phyloP scores from a whole-genome alignment of 768 basidiomycete species.

The Xerocomellus intermedius region DNA sequence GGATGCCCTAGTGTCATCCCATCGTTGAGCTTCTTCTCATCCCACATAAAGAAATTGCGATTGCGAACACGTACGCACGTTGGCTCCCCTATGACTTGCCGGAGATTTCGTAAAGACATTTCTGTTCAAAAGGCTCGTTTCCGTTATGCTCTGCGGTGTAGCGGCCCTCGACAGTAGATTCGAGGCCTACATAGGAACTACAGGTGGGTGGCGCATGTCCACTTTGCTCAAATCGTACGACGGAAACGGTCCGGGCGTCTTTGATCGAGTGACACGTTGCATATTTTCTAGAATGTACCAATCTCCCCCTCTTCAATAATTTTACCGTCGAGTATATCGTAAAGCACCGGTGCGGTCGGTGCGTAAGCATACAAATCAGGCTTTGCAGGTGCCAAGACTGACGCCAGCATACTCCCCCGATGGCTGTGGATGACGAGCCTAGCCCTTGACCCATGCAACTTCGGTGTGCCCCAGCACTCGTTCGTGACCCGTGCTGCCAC shows the following conservation, averaged over 20 bases:
- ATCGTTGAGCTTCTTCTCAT: conserved; percentile 15
- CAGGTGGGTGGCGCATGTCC: conserved; percentile 27
- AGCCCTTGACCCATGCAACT: conserved; percentile 30
- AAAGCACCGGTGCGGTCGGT: conserved; percentile 21
- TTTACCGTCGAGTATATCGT: conserved; percentile 14
- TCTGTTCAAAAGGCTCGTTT: conserved; percentile 14
- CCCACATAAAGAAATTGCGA: conserved; percentile 23
- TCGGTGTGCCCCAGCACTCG: conserved; percentile 6
- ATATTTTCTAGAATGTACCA: conserved; percentile 22
- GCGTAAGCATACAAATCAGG: conserved; percentile 19
- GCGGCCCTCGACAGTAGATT: conserved; percentile 15
- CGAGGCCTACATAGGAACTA: conserved; percentile 15
- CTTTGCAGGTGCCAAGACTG: conserved; percentile 13
- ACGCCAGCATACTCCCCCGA: conserved; percentile 1
- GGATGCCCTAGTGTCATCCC: conserved; percentile 5
- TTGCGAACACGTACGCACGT: conserved; percentile 20
- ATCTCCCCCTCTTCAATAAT: conserved; percentile 7
- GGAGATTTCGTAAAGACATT: conserved; percentile 20
- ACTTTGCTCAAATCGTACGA: conserved; percentile 11
- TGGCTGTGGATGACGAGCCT: conserved; percentile 13
- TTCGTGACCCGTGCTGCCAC: conserved; percentile 3
- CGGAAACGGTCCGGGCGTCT: conserved; percentile 10
- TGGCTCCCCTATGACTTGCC: conserved; percentile 19
- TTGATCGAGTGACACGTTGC: conserved; percentile 28
- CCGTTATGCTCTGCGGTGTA: conserved; percentile 24